Percentiles rank a stretch among this genome's conserved stretches.
phyloP scores from a whole-genome alignment of 1,284 basidiomycete species.

The Apiotrichum veenhuisii region DNA sequence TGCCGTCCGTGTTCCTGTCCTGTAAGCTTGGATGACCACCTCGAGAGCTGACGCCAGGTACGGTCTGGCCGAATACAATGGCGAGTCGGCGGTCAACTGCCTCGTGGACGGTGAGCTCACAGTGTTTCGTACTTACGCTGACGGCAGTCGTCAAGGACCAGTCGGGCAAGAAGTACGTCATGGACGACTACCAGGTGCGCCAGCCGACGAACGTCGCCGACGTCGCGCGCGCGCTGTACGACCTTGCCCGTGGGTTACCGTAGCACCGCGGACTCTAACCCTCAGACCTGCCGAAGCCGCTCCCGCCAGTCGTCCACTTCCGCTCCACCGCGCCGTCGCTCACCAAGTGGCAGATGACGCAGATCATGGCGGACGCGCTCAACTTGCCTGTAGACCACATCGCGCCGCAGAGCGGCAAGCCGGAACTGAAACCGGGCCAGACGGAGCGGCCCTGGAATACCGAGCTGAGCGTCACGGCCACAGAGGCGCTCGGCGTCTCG shows the following conservation, averaged over 20 bases:
- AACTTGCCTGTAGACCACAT: conserved; percentile 39
- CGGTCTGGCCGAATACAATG: conserved; percentile 49
- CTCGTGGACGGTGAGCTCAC: conserved; percentile 45
- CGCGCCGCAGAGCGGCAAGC: conserved; percentile 34
- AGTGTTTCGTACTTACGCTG: neutral
- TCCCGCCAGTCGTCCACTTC: conserved; percentile 51
- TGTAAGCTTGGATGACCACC: conserved; percentile 24
- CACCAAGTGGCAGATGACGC: conserved; percentile 54
- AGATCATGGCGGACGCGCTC: conserved; percentile 41
- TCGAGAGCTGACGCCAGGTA: conserved; percentile 42
- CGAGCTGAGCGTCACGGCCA: conserved; percentile 35
- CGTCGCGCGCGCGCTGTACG: conserved; percentile 49
- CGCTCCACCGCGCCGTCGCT: conserved; percentile 47
- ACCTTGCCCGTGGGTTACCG: conserved; percentile 42
- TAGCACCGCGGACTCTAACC: too few species aligned
- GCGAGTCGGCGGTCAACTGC: conserved; percentile 53
- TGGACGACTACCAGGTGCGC: conserved; percentile 50
- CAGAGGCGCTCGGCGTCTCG: conserved; percentile 39
- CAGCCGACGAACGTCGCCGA: conserved; percentile 54
- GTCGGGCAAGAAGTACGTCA: conserved; percentile 50
- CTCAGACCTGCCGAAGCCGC: conserved; percentile 28
- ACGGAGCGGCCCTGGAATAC: conserved; percentile 48
- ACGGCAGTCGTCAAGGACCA: conserved; percentile 48
- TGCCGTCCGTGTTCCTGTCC: conserved; percentile 50
- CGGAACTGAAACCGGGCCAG: conserved; percentile 27